phyloP scores from a whole-genome alignment of 768 basidiomycete genomes.

The Podaxis rugospora region DNA sequence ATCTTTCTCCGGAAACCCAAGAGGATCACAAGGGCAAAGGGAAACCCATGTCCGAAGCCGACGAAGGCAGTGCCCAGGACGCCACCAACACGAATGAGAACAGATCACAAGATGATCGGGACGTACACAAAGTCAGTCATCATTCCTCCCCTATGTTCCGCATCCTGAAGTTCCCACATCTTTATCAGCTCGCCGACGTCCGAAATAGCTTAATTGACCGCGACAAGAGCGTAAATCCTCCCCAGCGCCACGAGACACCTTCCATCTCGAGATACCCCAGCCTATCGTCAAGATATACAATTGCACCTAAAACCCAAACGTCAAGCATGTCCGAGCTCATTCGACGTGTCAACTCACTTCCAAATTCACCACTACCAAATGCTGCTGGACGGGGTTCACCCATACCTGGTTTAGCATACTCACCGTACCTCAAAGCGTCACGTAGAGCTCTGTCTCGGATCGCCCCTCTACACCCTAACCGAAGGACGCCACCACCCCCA shows the following conservation, averaged over 20 bases:
- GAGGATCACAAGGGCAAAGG: neutral
- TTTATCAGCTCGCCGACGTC: neutral
- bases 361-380: conserved; percentile 53
- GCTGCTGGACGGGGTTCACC: conserved; percentile 3
- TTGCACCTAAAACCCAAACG: conserved; percentile 44
- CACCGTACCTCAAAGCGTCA: conserved; percentile 63
- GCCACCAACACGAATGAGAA: conserved; percentile 11
- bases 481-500: conserved; percentile 70
- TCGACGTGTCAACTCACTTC: conserved; percentile 62
- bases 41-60: conserved; percentile 3
- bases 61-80: conserved; percentile 11
- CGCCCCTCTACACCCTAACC: conserved; percentile 72
- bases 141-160: neutral
- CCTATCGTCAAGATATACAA: conserved; percentile 31
- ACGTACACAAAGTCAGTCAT: neutral
- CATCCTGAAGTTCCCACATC: neutral
- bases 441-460: conserved; percentile 59
- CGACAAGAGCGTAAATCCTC: conserved; percentile 7
- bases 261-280: conserved; percentile 12
- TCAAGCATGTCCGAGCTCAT: conserved; percentile 77
- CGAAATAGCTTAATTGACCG: neutral
- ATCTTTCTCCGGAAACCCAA: neutral
- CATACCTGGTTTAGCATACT: conserved; percentile 38
- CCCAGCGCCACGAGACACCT: conserved; percentile 7
- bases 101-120: conserved; percentile 11